phyloP scores from a whole-genome alignment of 164 flowering plant genomes.

The Tinospora cordifolia region DNA sequence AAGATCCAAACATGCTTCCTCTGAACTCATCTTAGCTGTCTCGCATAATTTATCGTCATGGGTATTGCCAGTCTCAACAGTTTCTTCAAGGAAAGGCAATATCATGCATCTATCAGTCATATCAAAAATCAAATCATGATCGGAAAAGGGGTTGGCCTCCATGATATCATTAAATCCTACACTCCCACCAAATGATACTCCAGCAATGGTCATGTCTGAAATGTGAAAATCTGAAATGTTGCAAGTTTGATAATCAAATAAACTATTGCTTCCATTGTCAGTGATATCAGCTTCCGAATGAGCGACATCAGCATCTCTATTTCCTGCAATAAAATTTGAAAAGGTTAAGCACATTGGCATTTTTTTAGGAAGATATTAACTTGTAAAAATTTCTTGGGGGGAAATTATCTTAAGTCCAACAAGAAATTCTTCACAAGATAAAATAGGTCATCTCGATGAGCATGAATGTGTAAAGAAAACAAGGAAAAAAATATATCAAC shows the following conservation, averaged over 20 bases:
- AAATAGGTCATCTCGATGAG: background rate
- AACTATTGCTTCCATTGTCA: conserved; percentile 41
- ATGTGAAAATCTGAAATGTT: conserved; percentile 56
- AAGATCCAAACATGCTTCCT: conserved; percentile 43
- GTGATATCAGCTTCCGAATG: conserved; percentile 38
- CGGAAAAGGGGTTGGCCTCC: conserved; percentile 27
- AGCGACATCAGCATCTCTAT: conserved; percentile 13
- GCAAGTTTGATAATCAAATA: conserved; percentile 44
- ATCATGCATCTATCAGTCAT: conserved; percentile 50
- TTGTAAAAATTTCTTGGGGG: too few relatives aligned
- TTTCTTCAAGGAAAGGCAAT: conserved; percentile 59
- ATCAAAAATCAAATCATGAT: conserved; percentile 46
- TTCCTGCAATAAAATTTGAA: background rate
- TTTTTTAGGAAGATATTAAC: background rate
- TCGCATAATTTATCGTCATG: conserved; percentile 28
- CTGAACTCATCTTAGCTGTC: conserved; percentile 27
- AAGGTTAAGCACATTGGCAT: background rate
- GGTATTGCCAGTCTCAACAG: conserved; percentile 30
- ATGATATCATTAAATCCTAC: conserved; percentile 25
- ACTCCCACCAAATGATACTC: conserved; percentile 37
- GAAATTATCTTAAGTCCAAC: too few relatives aligned
- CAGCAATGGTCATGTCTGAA: conserved; percentile 57
- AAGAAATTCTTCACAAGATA: background rate
- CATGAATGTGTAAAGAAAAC: background rate
- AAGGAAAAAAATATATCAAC: background rate